Evolutionary conservation across 352 stramenopile genomes (phyloP), one percentile per base, ranked within the genome.

Genomic region (Pythium sukuiense): DNA sequence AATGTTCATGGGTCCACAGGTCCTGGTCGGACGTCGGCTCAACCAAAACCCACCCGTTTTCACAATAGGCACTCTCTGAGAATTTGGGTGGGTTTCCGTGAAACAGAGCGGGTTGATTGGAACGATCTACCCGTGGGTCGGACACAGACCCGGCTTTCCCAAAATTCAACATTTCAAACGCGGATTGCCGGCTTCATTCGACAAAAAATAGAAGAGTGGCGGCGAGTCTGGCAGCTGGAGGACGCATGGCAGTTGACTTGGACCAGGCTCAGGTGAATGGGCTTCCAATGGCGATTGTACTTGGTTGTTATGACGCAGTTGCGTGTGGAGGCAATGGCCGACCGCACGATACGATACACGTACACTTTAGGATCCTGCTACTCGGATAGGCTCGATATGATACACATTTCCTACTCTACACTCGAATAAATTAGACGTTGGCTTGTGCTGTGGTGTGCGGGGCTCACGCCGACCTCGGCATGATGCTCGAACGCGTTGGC

Each of bases 101-200:
- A 24, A 24, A 24, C 20, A 24, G 20, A 24, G 20, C 20, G 20
- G 20, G 20, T 24, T 24, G 13, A 24, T 20, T 7, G 1, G 13
- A 13, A 48, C 9, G 2, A 26, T 16, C 13, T 16, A 48, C 39
- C 39, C 39, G 39, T 48, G 39, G 39, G 39, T 48, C 20, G 26
- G 33, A 61, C 37, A 53, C 27, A 55, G 46, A 63, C 18, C 16
- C 41, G 43, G 20, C 52, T 58, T 58, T 39, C 24, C 50, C 48
- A 65, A 65, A 59, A 65, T 65, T 65, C 48, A 65, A 65, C 16
- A 43, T 59, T 65, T 65, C 59, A 59, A 65, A 58, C 16, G 18
- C 18, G 24, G 3, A 13, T 27, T 30, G 6, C 7, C 6, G 7
- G 14, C 18, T 37, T 20, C 7, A 0, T 27, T 20, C 12, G 54